These are phyloP conservation scores for Aspergillus sp. DNA, from an alignment of 2,329 filamentous ascomycete species.

Conservation along the genomic window DNA sequence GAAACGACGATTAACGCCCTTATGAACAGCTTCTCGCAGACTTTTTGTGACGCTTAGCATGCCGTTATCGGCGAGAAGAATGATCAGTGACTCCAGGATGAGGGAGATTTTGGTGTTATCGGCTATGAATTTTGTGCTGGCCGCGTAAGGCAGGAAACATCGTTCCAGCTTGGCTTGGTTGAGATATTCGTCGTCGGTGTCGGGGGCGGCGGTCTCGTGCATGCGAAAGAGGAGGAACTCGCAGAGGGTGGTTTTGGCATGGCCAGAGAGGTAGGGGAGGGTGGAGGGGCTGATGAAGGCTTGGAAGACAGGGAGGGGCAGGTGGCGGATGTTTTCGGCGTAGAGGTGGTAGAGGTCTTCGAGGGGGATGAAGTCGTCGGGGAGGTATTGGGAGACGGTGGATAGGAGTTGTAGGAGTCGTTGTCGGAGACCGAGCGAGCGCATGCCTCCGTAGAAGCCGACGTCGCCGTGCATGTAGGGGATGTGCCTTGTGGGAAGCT, in stretches of 20 bases:
- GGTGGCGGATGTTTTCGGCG: slow-evolving; percentile 50
- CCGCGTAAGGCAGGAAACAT: slow-evolving; percentile 67
- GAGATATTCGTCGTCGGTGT: slow-evolving; percentile 47
- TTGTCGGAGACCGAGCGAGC: slow-evolving; percentile 47
- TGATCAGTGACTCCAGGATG: slow-evolving; percentile 65
- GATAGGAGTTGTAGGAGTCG: slow-evolving; percentile 49
- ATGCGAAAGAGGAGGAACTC: slow-evolving; percentile 56
- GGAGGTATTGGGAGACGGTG: slow-evolving; percentile 38
- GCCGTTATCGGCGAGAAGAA: slow-evolving; percentile 50
- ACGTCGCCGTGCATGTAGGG: slow-evolving; percentile 24
- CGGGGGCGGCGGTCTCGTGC: slow-evolving; percentile 46
- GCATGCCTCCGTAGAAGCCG: slow-evolving; percentile 39
- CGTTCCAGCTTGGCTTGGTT: slow-evolving; percentile 54
- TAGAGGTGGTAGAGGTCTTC: slow-evolving; percentile 47
- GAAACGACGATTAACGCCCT: slow-evolving; percentile 56
- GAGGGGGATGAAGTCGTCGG: slow-evolving; percentile 38
- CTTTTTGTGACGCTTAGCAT: slow-evolving; percentile 35
- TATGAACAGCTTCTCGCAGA: slow-evolving; percentile 51
- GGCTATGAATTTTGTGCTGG: slow-evolving; percentile 60
- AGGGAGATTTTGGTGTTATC: slow-evolving; percentile 76
- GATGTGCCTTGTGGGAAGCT: slow-evolving; percentile 14
- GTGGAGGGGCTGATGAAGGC: slow-evolving; percentile 48
- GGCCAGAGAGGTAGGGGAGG: slow-evolving; percentile 42
- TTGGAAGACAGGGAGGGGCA: slow-evolving; percentile 50
- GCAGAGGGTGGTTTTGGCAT: slow-evolving; percentile 53